A percentile compares a stretch with the other conserved stretches of the same genome.
phyloP scores from a whole-genome alignment of 148 eudicot genomes.

The Arbutus unedo region DNA sequence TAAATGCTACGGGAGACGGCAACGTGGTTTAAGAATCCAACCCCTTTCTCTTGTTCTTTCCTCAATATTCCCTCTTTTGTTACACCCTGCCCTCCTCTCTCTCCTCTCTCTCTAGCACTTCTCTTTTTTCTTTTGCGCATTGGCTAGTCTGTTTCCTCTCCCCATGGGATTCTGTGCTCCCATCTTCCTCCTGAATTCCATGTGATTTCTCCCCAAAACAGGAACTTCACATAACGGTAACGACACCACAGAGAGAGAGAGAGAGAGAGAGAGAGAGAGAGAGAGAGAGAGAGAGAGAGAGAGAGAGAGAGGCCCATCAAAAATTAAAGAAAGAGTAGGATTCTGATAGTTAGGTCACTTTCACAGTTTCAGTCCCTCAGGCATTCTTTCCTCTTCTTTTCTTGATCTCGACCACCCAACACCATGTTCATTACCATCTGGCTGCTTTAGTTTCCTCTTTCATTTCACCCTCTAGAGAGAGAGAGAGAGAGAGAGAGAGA shows the following conservation, averaged over 20 bases:
- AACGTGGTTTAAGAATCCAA: not conserved
- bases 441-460: not conserved
- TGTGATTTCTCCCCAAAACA: not conserved
- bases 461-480: not conserved
- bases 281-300: not conserved
- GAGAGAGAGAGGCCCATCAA: not conserved
- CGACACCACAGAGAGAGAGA: not conserved
- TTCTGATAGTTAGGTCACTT: conserved; percentile 12
- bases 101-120: not conserved
- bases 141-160: conserved; percentile 6
- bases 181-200: conserved; percentile 13
- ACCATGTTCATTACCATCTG: not conserved
- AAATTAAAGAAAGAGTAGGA: not conserved
- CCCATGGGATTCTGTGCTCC: conserved; percentile 15
- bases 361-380: not conserved
- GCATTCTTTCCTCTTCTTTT: not conserved
- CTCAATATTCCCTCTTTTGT: not conserved
- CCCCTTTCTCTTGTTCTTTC: not conserved
- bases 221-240: conserved; percentile 8
- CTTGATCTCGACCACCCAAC: conserved; percentile 12
- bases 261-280: not conserved
- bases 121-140: not conserved
- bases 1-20: not conserved
- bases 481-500: not conserved
- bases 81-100: not conserved